These are phyloP conservation scores for Scheffersomyces coipomensis DNA, from an alignment of 805 yeast species.

Conservation along the genomic window DNA sequence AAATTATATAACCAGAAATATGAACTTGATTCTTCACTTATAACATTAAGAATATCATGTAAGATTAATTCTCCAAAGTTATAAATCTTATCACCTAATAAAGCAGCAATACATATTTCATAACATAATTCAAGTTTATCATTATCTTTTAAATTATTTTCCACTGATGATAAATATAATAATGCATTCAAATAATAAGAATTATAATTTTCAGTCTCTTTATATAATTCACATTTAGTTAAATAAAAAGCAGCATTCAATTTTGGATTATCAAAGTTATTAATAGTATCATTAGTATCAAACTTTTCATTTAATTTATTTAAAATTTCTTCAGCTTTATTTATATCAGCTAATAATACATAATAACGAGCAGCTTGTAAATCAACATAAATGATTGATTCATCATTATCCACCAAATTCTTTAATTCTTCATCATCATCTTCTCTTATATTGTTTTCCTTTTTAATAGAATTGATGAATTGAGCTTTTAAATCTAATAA, in stretches of 20 bases:
- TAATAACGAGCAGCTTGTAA: constrained; percentile 75
- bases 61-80: constrained; percentile 93
- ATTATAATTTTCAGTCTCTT: constrained; percentile 75
- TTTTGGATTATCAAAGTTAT: constrained; percentile 39
- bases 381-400: constrained; percentile 44
- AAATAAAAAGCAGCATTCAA: constrained; percentile 83
- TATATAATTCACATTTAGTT: constrained; percentile 73
- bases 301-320: constrained; percentile 59
- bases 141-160: constrained; percentile 34
- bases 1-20: constrained; percentile 73
- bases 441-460: constrained; percentile 25
- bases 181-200: constrained; percentile 77
- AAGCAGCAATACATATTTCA: constrained; percentile 81
- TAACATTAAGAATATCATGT: constrained; percentile 72
- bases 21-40: constrained; percentile 41
- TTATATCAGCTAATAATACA: constrained; percentile 49
- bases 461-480: constrained; percentile 24
- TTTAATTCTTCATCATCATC: constrained; percentile 21
- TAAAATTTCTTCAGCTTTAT: constrained; percentile 65
- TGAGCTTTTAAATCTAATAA: constrained; percentile 30
- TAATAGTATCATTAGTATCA: constrained; percentile 36
- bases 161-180: constrained; percentile 71
- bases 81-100: constrained; percentile 87
- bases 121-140: constrained; percentile 49
- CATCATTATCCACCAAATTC: constrained; percentile 48